Base-by-base conservation (phyloP, 2,329 filamentous ascomycete genomes). In the Fusarium napiforme region DNA sequence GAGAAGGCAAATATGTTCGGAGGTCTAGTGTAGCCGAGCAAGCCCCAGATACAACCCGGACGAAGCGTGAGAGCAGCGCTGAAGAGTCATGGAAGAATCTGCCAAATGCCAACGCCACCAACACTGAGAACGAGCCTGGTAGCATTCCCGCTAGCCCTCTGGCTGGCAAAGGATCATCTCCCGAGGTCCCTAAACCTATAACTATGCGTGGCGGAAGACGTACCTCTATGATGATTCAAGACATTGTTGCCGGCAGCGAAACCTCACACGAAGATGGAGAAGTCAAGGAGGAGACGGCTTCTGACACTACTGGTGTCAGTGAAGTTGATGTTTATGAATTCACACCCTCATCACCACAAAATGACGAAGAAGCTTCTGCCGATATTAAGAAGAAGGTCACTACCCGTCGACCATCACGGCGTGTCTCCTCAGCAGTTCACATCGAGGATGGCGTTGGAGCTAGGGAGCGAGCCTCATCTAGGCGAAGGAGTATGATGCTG, bases 401-500 rank as follows among this genome's bases (percentile, higher is more conserved):
- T 28, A 75, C 79, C 15, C 83, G 84, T 7, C 81, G 81, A 57
- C 78, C 80, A 6, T 78, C 82, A 5, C 79, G 84, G 52, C 79
- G 85, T 55, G 77, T 83, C 55, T 85, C 84, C 3, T 81, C 84
- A 19, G 80, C 82, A 16, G 71, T 81, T 7, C 80, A 81, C 11
- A 79, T 80, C 40, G 85, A 84, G 23, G 83, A 81, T 9, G 71
- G 65, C 34, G 66, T 75, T 23, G 74, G 79, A 60, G 66, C 73
- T 36, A 74, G 70, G 60, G 78, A 81, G 26, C 79, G 78, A 32
- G 74, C 77, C 63, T 83, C 77, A 39, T 83, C 84, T 65, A 83
- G 88, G 76, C 82, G 88, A 72, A 83, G 87, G 75, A 90, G 87
- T 78, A 90, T 89, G 87, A 89, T 90, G 87, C 79, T 90, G 80